Conservation (phyloP, 2,329 filamentous ascomycete species). For the Colletotrichum tamarilloi region DNA sequence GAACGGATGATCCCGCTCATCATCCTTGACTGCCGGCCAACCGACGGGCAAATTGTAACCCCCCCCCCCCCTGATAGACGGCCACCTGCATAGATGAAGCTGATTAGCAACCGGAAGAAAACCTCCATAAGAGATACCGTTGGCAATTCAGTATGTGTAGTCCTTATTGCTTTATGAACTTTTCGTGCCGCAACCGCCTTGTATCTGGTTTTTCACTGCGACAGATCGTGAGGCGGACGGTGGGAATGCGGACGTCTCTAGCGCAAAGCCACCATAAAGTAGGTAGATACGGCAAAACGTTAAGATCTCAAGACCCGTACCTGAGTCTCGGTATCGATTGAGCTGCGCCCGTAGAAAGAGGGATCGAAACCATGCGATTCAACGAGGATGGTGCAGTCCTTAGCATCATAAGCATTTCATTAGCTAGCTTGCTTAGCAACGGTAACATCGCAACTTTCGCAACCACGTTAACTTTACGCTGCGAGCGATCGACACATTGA, state of each 20-base stretch:
- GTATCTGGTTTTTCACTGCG: neutral
- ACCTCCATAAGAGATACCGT: neutral
- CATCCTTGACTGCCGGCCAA: no score
- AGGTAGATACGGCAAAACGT: neutral
- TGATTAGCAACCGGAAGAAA: neutral
- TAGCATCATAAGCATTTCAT: no score
- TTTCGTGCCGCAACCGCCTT: neutral
- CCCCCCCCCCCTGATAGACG: no score
- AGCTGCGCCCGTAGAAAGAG: neutral
- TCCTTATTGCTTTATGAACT: no score
- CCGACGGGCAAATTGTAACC: no score
- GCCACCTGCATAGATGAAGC: no score
- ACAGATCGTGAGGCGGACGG: neutral
- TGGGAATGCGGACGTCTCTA: neutral
- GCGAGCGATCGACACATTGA: no score
- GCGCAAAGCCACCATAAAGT: neutral
- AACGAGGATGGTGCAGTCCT: neutral
- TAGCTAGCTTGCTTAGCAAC: no score
- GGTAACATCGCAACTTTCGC: no score
- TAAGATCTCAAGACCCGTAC: no score
- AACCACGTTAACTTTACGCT: no score
- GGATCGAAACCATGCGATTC: neutral
- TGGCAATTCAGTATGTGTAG: no score
- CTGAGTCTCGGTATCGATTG: neutral
- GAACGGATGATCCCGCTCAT: neutral